Evolutionary conservation across 306 rosid genomes (phyloP), one percentile per base, ranked within the genome.

Genomic region (Canavalia gladiata): DNA sequence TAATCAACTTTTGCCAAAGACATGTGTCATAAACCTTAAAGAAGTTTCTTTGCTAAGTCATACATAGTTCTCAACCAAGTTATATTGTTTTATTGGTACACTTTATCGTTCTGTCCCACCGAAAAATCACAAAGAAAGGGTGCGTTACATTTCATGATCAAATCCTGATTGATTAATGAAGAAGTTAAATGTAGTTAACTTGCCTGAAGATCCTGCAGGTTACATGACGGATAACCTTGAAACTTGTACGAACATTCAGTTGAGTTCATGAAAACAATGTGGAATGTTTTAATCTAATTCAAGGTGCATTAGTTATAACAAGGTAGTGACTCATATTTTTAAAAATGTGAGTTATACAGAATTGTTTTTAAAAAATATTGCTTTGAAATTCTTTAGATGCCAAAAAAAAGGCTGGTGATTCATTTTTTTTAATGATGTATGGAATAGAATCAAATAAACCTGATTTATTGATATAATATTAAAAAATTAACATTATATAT

Each of bases 221-320:
- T 80, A 68, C 52, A 68, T 68, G 81, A 77, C 34, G 77, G 50
- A 6, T 25, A 47, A 39, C 37, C 46, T 45, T 62, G 78, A 54
- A 72, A 51, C 13, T 25, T 71, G 72, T 18, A 13, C 29, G 57
- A 73, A 13, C 6, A 64, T 13, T 8, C 10, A 33, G 46, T 72
- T n/a, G 10, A 29, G 75, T 10, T 73, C 80, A 81, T 56, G 79
- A 52, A 63, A 72, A 31, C 28, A 62, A 81, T 60, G 77, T 70
- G 71, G 10, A 30, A 4, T 7, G 47, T 43, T 43, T 55, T 31
- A 50, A 33, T 6, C 37, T 28, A 8, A 18, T 35, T 35, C 50
- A 54, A 37, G 77, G 52, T 73, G 78, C 78, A 73, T 55, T 18
- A 18, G 25, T 54, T 39, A 55, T 54, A 9, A 37, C 39, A 35